Evolutionary conservation across 257 asterid species (phyloP), one percentile per base, ranked within the genome.

Genomic region (Scutellaria baicalensis): DNA sequence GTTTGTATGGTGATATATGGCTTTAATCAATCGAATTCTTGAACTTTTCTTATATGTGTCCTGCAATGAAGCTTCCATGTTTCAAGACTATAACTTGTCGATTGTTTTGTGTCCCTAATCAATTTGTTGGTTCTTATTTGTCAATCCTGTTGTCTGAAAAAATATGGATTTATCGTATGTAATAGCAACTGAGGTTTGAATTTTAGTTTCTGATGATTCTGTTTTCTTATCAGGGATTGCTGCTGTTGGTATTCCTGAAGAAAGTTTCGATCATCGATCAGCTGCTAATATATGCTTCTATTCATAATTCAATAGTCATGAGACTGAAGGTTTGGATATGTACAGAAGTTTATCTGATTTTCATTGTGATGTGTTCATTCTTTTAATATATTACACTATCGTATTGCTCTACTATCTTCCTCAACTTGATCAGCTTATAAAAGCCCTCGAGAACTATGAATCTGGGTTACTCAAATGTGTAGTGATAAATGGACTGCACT

Each of bases 311-410:
- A 66, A 36, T 60, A 70, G 48, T 70, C 79, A 77, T 79, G 85
- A 82, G 57, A 75, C 35, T 39, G 79, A 82, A 84, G 89, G 89
- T 84, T 70, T 54, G 85, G 6, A 59, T 55, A 33, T 68, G 54
- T 59, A 75, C 4, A 11, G 38, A 6, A 51, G 13, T 21, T 67
- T 17, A 60, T 72, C 33, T 39, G 59, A 54, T 17, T 64, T 48
- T 69, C 18, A 6, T 44, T 66, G 47, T 45, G 66, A 43, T 48
- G 33, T 4, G 1, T 65, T 48, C 16, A 47, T 48, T 52, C 44
- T 48, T 67, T 44, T 17, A 40, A 48, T 12, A 17, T 72, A 36
- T 62, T 12, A 11, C 23, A 14, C 36, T 71, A 33, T 68, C 12
- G 31, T 48, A 27, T 55, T 56, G 39, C 64, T 36, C 12, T 8